These are phyloP conservation scores for Sporisorium iseilematis-ciliati DNA, from an alignment of 1,284 basidiomycete genomes.

Conservation along the genomic window DNA sequence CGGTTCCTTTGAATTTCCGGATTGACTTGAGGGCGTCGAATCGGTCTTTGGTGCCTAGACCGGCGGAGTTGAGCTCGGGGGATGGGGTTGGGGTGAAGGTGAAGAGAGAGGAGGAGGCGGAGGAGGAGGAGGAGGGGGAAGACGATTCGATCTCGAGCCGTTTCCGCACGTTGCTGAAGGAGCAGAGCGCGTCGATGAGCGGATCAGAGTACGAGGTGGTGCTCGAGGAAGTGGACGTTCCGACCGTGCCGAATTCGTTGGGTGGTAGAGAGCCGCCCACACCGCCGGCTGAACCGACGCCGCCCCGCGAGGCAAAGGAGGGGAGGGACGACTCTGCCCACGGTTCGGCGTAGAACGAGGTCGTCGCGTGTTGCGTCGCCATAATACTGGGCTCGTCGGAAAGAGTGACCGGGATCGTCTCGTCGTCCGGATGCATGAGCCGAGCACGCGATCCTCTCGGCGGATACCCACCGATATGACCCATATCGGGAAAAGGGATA, in stretches of 20 bases:
- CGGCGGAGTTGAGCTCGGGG: constrained; percentile 19
- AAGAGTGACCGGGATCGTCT: constrained; percentile 28
- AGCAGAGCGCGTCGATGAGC: constrained; percentile 58
- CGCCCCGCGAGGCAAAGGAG: constrained; percentile 20
- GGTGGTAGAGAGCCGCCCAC: constrained; percentile 27
- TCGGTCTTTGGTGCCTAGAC: constrained; percentile 37
- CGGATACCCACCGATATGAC: constrained; percentile 39
- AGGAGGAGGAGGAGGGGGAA: constrained; percentile 12
- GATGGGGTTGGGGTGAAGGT: neutral
- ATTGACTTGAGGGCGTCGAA: constrained; percentile 52
- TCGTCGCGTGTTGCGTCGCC: constrained; percentile 7
- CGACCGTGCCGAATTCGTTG: constrained; percentile 41
- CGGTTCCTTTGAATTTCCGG: constrained; percentile 62
- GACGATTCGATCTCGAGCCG: constrained; percentile 56
- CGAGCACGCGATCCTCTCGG: constrained; percentile 38
- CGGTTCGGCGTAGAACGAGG: constrained; percentile 34
- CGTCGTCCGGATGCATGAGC: constrained; percentile 23
- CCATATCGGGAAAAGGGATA: constrained; percentile 43
- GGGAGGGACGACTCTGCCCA: constrained; percentile 23
- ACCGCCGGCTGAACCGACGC: constrained; percentile 44
- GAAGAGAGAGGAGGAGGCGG: constrained; percentile 12
- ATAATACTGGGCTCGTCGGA: constrained; percentile 11
- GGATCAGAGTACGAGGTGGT: constrained; percentile 37
- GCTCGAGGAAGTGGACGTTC: constrained; percentile 21
- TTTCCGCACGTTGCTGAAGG: constrained; percentile 59